Evolutionary conservation across 129 eudicot species (phyloP).

Genomic region (Smallanthus sonchifolius): DNA sequence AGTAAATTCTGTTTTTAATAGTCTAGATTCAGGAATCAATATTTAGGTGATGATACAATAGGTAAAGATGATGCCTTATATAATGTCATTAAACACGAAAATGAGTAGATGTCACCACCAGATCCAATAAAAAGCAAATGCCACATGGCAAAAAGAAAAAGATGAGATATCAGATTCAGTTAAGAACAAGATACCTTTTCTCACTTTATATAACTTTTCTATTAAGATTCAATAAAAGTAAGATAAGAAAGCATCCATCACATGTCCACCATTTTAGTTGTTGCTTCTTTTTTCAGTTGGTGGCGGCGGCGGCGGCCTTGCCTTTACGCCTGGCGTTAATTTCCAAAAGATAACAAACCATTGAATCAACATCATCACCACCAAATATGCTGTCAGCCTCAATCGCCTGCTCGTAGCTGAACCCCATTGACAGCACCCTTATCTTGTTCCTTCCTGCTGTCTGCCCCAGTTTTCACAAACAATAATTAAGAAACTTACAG

Average conservation of each 20-base stretch:
- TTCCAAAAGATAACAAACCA: slow-evolving; percentile 86
- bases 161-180: slow-evolving; percentile 9
- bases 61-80: not conserved
- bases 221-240: not conserved
- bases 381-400: slow-evolving; percentile 89
- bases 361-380: slow-evolving; percentile 87
- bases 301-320: slow-evolving; percentile 38
- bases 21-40: too few relatives aligned
- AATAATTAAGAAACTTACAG: too few relatives aligned
- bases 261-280: not conserved
- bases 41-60: too few relatives aligned
- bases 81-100: not conserved
- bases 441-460: slow-evolving; percentile 61
- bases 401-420: slow-evolving; percentile 75
- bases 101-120: slow-evolving; percentile 5
- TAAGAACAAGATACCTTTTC: not conserved
- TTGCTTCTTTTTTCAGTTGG: not conserved
- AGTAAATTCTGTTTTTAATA: too few relatives aligned
- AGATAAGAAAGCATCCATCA: not conserved
- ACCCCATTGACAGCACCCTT: slow-evolving; percentile 73
- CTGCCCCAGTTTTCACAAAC: slow-evolving; percentile 21
- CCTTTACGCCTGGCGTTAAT: slow-evolving; percentile 82
- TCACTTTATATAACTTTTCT: not conserved
- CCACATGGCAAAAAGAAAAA: slow-evolving; percentile 23
- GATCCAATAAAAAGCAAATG: slow-evolving; percentile 16